These are phyloP conservation scores for Yamadazyma songkhlaensis DNA, from an alignment of 1,139 yeast genomes.

Conservation along the genomic window DNA sequence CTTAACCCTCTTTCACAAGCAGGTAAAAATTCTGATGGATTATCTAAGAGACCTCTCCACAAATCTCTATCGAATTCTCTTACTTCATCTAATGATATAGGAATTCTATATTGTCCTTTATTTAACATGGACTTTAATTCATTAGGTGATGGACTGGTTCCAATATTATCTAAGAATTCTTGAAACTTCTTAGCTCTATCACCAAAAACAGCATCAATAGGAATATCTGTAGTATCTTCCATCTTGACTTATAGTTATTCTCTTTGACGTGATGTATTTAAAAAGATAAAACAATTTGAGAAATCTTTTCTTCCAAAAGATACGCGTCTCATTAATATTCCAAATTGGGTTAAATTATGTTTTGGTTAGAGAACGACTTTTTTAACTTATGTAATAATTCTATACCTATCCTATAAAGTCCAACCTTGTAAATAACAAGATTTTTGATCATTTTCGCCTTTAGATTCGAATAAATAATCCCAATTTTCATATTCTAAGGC, in stretches of 20 bases:
- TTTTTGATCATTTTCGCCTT: constrained; percentile 1
- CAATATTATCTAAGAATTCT: constrained; percentile 72
- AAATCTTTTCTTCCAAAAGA: background rate
- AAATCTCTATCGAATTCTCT: constrained; percentile 78
- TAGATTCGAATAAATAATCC: constrained; percentile 33
- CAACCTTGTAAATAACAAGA: constrained; percentile 23
- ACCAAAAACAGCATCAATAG: constrained; percentile 53
- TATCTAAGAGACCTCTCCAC: constrained; percentile 74
- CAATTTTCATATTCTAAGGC: constrained; percentile 77
- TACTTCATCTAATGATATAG: constrained; percentile 80
- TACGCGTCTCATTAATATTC: constrained; percentile 36
- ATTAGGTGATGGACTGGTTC: constrained; percentile 52
- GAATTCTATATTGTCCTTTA: constrained; percentile 63
- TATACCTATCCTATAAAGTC: constrained; percentile 13
- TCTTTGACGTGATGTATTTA: background rate
- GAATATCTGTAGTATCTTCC: constrained; percentile 23
- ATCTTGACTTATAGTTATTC: background rate
- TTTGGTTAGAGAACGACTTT: constrained; percentile 2
- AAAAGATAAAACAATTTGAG: background rate
- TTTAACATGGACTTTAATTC: constrained; percentile 68
- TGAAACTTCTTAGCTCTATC: constrained; percentile 88
- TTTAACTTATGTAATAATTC: background rate
- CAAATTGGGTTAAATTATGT: constrained; percentile 23
- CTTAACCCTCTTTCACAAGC: constrained; percentile 86
- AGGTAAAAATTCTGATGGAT: constrained; percentile 85